These are phyloP conservation scores for Nymphaea colorata DNA, from an alignment of 164 flowering plant genomes.

Conservation along the genomic window DNA sequence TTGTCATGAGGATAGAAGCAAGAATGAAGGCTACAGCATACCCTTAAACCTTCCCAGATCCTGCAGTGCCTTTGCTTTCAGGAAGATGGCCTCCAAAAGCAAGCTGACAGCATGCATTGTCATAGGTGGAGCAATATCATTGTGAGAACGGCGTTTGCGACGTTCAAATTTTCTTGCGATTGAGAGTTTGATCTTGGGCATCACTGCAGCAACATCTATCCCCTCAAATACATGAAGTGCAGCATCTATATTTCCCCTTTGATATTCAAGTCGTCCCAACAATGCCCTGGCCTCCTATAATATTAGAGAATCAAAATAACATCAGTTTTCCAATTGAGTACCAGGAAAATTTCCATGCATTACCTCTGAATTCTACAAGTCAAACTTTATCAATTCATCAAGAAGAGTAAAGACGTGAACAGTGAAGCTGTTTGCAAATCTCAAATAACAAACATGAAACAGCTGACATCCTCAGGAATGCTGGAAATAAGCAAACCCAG, in stretches of 20 bases:
- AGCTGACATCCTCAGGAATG: too few relatives aligned
- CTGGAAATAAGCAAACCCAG: too few relatives aligned
- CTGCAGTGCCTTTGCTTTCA: conserved; percentile 74
- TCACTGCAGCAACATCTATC: conserved; percentile 66
- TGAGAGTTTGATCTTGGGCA: conserved; percentile 50
- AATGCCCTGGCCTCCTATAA: conserved; percentile 90
- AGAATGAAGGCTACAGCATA: conserved; percentile 9
- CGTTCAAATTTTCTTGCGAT: conserved; percentile 47
- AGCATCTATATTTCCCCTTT: conserved; percentile 73
- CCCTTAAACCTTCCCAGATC: conserved; percentile 64
- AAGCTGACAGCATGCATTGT: conserved; percentile 78
- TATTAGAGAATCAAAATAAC: neutral
- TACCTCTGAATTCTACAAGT: too few relatives aligned
- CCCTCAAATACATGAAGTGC: conserved; percentile 94
- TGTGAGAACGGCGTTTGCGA: conserved; percentile 41
- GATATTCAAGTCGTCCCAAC: conserved; percentile 83
- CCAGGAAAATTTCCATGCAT: neutral
- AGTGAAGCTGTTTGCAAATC: too few relatives aligned
- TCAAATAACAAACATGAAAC: too few relatives aligned
- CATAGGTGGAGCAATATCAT: conserved; percentile 42
- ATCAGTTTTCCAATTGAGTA: neutral
- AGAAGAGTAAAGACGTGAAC: neutral
- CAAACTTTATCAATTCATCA: neutral
- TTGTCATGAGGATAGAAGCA: too few relatives aligned
- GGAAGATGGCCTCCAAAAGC: conserved; percentile 77